Conservation (phyloP, 73 alveolate genomes). For the Symbiodinium natans region DNA sequence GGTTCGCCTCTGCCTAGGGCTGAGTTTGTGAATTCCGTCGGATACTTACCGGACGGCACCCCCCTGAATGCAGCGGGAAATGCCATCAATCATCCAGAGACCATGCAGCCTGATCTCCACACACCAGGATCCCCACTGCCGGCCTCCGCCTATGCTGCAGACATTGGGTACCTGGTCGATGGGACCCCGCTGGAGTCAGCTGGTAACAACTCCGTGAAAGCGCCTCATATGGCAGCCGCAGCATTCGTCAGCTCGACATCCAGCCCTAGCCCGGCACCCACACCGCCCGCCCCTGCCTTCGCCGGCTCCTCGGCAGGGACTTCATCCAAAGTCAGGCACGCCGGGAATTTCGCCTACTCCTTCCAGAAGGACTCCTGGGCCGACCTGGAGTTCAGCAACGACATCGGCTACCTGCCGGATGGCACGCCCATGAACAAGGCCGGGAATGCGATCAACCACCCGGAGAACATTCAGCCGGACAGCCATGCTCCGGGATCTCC, state of each 20-base stretch:
- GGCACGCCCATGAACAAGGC: not conserved
- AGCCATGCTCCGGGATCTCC: conserved; percentile 23
- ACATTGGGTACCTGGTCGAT: not conserved
- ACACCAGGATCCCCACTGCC: conserved; percentile 12
- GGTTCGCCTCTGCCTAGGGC: conserved; percentile 1
- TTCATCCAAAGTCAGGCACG: not conserved
- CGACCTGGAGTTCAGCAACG: not conserved
- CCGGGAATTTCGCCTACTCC: not conserved
- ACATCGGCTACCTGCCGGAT: conserved; percentile 1
- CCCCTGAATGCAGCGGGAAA: not conserved
- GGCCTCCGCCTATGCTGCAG: not conserved
- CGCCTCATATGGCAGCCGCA: not conserved
- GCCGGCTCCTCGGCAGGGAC: not conserved
- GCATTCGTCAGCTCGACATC: too few species aligned
- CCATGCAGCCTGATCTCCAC: not conserved
- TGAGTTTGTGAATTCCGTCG: not conserved
- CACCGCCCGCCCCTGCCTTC: not conserved
- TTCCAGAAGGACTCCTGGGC: not conserved
- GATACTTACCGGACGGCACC: conserved; percentile 6
- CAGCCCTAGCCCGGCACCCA: not conserved
- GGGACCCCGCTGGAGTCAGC: not conserved
- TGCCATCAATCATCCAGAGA: not conserved
- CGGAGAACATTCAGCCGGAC: conserved; percentile 3
- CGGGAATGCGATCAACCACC: not conserved
- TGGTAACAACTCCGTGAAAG: not conserved